Conservation (phyloP, 306 rosid genomes). For the Dicorynia guianensis region DNA sequence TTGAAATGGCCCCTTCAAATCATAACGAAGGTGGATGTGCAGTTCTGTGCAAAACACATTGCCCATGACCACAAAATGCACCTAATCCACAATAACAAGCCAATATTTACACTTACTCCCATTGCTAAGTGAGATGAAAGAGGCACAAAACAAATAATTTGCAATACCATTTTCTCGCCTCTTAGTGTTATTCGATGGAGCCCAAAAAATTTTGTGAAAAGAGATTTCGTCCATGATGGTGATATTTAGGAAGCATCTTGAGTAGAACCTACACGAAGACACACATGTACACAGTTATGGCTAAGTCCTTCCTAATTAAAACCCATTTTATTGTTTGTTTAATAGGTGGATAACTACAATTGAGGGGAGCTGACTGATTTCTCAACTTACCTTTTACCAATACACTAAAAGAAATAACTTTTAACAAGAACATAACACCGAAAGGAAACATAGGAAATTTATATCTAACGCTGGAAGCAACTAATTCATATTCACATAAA, state of each 20-base stretch:
- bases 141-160: conserved; percentile 36
- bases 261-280: conserved; percentile 71
- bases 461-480: not conserved
- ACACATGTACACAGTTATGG: conserved; percentile 10
- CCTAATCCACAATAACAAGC: conserved; percentile 57
- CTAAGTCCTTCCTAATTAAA: not conserved
- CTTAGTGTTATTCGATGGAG: conserved; percentile 81
- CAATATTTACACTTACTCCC: conserved; percentile 30
- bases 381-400: too few relatives aligned
- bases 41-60: conserved; percentile 95
- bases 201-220: conserved; percentile 91
- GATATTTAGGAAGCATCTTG: conserved; percentile 89
- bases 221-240: conserved; percentile 76
- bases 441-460: not conserved
- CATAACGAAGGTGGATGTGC: conserved; percentile 88
- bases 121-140: conserved; percentile 28
- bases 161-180: conserved; percentile 84
- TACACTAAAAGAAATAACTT: not conserved
- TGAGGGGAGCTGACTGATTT: conserved; percentile 3
- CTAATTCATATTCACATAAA: not conserved
- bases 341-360: not conserved
- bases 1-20: conserved; percentile 86
- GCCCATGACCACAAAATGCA: conserved; percentile 98
- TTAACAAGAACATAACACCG: not conserved
- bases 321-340: not conserved